Evolutionary conservation across 1,284 basidiomycete species (phyloP), one percentile per base, ranked within the genome.

Genomic region (Malassezia equina): DNA sequence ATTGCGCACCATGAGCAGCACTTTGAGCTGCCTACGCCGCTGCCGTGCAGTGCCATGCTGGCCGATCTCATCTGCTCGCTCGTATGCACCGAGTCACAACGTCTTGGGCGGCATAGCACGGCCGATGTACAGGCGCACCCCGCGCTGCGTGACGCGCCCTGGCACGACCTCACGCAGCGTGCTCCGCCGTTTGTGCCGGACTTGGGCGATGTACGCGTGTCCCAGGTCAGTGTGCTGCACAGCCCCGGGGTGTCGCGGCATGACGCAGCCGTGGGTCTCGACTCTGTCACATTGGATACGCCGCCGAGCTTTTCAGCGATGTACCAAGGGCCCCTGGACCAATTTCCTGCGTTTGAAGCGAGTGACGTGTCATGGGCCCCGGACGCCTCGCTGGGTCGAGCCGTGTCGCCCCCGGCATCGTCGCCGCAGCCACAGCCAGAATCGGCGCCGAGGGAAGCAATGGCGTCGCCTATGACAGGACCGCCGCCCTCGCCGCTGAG

Each of bases 341-440:
- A 70, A 33, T 73, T 73, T 51, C 70, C 70, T 0, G 63, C 58
- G 1, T 70, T 66, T 40, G 67, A 73, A 42, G 64, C 66, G 11
- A 53, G 33, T 34, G 57, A 48, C 25, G 21, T 24, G 17, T 46
- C 44, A n/a, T 46, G 44, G 44, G 29, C n/a, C 7, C 21, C 29
- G 17, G 44, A 46, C 25, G 7, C n/a, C 17, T 33, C 7, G 27
- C 12, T 46, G 12, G 27, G n/a, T 15, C 31, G 27, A 17, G 12
- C n/a, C 7, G 29, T 15, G 29, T 33, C 29, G 13, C 46, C 46
- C 11, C 46, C 46, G 4, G 23, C 46, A n/a, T 32, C 46, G 21
- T 46, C 44, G 15, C 44, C 19, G n/a, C 44, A 7, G 6, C 23
- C 32, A 24, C 27, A 27, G 24, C 27, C 52, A 13, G 7, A 36